Conservation (phyloP, 2,329 filamentous ascomycete species). For the Didymella sp. region DNA sequence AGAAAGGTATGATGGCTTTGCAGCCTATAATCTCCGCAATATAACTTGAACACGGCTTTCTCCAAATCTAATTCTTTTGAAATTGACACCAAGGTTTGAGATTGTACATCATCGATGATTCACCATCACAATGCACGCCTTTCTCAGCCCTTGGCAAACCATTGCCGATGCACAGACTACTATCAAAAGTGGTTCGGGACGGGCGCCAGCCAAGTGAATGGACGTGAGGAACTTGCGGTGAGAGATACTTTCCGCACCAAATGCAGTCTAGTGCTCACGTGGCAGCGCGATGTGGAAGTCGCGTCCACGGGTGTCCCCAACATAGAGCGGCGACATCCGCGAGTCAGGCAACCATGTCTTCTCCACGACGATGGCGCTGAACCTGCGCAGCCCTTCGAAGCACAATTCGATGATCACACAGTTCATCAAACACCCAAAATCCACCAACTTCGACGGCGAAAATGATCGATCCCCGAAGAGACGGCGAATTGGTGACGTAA, state of each 20-base stretch:
- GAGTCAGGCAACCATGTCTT: conserved; percentile 7
- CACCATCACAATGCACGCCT: neutral
- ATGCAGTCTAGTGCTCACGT: conserved; percentile 19
- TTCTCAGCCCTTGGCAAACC: too few relatives aligned
- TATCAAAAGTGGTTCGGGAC: neutral
- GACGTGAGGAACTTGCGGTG: conserved; percentile 4
- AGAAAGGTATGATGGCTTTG: neutral
- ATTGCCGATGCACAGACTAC: neutral
- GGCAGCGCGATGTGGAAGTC: conserved; percentile 20
- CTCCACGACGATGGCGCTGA: conserved; percentile 44
- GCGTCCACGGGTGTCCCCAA: conserved; percentile 14
- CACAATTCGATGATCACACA: conserved; percentile 58
- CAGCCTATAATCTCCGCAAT: neutral
- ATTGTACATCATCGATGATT: neutral
- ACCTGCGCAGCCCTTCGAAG: conserved; percentile 52
- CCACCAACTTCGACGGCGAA: conserved; percentile 53
- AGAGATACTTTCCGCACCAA: neutral
- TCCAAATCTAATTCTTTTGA: neutral
- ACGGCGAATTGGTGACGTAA: conserved; percentile 44
- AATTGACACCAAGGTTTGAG: neutral
- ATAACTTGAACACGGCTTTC: neutral
- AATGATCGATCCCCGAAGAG: conserved; percentile 54
- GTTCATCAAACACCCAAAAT: conserved; percentile 54
- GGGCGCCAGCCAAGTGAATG: neutral
- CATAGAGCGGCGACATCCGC: conserved; percentile 1